Evolutionary conservation across 495 filamentous ascomycete genomes (phyloP).

Genomic region (Oleoguttula mirabilis): DNA sequence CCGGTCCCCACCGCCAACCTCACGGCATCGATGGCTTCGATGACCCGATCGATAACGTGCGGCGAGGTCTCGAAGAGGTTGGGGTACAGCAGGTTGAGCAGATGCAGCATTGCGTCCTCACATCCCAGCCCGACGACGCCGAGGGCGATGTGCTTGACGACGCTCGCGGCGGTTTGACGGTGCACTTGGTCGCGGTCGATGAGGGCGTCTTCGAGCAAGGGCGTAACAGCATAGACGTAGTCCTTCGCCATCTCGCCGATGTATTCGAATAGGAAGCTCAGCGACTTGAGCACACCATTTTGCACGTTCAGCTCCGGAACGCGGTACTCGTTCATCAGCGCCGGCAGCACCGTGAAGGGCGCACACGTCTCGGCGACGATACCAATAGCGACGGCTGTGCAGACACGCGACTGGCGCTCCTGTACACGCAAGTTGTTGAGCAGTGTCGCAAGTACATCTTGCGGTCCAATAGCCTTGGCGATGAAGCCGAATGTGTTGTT

Average conservation of each 20-base stretch:
- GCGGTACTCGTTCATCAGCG: constrained; percentile 98
- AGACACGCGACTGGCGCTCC: constrained; percentile 95
- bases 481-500: constrained; percentile 99
- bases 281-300: constrained; percentile 93
- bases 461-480: constrained; percentile 96
- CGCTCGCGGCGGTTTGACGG: constrained; percentile 86
- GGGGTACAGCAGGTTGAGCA: constrained; percentile 89
- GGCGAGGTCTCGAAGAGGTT: constrained; percentile 98
- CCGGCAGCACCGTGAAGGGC: constrained; percentile 96
- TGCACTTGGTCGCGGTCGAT: constrained; percentile 98
- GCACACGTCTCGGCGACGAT: constrained; percentile 99
- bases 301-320: constrained; percentile 98
- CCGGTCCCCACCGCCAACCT: constrained; percentile 87
- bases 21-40: constrained; percentile 95
- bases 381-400: constrained; percentile 95
- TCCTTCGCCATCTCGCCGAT: constrained; percentile 99
- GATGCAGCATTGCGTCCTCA: constrained; percentile 96
- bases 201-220: constrained; percentile 92
- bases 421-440: constrained; percentile 95
- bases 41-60: constrained; percentile 95
- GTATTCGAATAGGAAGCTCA: constrained; percentile 97
- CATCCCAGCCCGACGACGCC: constrained; percentile 95
- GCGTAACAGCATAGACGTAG: constrained; percentile 96
- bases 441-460: constrained; percentile 90
- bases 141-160: constrained; percentile 94